A percentile compares a stretch with the other conserved stretches of the same genome.
phyloP scores from a whole-genome alignment of 148 eudicot genomes.

The Talinum fruticosum region DNA sequence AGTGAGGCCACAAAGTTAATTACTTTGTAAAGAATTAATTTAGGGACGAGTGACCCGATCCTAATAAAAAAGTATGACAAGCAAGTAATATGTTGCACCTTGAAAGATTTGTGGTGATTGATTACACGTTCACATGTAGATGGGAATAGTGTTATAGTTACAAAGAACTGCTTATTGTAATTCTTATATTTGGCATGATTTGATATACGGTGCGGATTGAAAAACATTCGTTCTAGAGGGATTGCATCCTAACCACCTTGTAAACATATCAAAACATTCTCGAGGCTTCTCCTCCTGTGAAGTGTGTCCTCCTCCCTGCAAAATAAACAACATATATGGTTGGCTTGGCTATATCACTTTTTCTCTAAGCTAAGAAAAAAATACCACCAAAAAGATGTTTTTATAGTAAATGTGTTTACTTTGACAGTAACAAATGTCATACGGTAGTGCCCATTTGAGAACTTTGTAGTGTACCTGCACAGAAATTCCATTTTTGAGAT shows the following conservation, averaged over 20 bases:
- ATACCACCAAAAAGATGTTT: background rate
- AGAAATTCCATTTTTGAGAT: background rate
- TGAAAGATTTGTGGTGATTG: too few species aligned
- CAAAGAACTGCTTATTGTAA: too few species aligned
- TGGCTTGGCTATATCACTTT: background rate
- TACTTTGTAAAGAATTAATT: too few species aligned
- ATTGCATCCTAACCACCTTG: background rate
- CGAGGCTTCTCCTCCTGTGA: background rate
- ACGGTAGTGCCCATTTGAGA: slow-evolving; percentile 17
- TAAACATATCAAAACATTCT: background rate
- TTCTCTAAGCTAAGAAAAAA: background rate
- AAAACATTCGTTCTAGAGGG: background rate
- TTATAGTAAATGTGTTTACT: slow-evolving; percentile 7
- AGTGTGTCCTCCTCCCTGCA: background rate
- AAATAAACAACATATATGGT: background rate
- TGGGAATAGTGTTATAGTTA: too few species aligned
- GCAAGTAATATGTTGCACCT: too few species aligned
- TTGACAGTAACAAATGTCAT: slow-evolving; percentile 45
- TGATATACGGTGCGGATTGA: too few species aligned
- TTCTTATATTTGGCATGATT: too few species aligned
- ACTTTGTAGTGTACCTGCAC: slow-evolving; percentile 31
- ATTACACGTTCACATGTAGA: too few species aligned
- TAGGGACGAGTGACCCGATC: too few species aligned
- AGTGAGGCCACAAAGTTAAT: too few species aligned
- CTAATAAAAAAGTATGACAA: too few species aligned